Conservation (phyloP, 352 stramenopile species). For the Pythium guiyangense region DNA sequence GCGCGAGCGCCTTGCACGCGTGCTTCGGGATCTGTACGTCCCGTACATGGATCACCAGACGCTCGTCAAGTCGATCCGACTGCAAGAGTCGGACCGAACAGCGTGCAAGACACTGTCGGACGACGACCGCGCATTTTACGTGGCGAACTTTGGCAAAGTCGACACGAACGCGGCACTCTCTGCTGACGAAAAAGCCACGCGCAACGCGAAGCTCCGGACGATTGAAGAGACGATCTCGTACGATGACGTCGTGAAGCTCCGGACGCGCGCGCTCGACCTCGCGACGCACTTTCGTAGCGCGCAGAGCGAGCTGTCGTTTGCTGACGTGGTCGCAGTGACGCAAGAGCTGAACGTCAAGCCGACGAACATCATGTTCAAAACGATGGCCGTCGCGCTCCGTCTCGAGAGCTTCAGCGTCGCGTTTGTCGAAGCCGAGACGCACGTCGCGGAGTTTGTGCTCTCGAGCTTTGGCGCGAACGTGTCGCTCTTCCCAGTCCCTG, state of each 20-base stretch:
- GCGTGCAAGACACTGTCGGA: slow-evolving; percentile 27
- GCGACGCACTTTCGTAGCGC: slow-evolving; percentile 34
- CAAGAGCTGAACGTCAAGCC: slow-evolving; percentile 34
- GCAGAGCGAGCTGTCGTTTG: slow-evolving; percentile 36
- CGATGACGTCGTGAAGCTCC: slow-evolving; percentile 44
- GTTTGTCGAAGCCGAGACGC: slow-evolving; percentile 34
- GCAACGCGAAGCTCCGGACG: slow-evolving; percentile 27
- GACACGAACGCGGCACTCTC: slow-evolving; percentile 40
- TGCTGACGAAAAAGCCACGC: slow-evolving; percentile 33
- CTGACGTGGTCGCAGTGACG: slow-evolving; percentile 30
- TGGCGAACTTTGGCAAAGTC: slow-evolving; percentile 40
- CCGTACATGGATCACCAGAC: slow-evolving; percentile 51
- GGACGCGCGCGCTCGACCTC: slow-evolving; percentile 29
- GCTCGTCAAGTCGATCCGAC: slow-evolving; percentile 43
- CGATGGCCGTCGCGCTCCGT: slow-evolving; percentile 43
- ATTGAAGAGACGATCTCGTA: slow-evolving; percentile 43
- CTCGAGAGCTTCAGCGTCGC: slow-evolving; percentile 52
- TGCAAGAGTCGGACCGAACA: slow-evolving; percentile 37
- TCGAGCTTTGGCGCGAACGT: slow-evolving; percentile 48
- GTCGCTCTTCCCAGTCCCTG: slow-evolving; percentile 29
- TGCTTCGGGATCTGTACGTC: slow-evolving; percentile 54
- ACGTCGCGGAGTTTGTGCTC: slow-evolving; percentile 49
- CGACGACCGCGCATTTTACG: slow-evolving; percentile 53
- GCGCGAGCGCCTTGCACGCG: slow-evolving; percentile 35
- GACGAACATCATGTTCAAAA: slow-evolving; percentile 50